phyloP scores from a whole-genome alignment of 331 rosid species.

The Pyracantha coccinea region DNA sequence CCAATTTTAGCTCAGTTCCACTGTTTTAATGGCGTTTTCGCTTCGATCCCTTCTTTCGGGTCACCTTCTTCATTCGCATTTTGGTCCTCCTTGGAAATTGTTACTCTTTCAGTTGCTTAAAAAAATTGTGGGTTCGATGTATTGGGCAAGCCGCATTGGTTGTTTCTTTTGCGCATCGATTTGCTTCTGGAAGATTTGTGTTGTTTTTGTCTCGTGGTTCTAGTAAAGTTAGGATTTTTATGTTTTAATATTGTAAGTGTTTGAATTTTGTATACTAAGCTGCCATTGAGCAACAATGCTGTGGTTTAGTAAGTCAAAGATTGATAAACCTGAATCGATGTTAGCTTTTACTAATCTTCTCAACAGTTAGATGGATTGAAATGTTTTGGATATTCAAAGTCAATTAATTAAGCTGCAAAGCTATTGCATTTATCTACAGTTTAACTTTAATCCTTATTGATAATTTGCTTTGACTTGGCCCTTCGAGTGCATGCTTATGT shows the following conservation, averaged over 20 bases:
- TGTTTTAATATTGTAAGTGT: neutral
- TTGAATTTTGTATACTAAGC: neutral
- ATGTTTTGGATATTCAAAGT: neutral
- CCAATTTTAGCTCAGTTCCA: slow-evolving; percentile 38
- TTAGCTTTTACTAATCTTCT: neutral
- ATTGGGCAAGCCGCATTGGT: neutral
- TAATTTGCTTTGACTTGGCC: neutral
- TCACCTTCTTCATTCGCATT: slow-evolving; percentile 1
- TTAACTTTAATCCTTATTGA: neutral
- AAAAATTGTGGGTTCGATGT: neutral
- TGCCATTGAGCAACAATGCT: neutral
- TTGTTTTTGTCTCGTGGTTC: slow-evolving; percentile 12
- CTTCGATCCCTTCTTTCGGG: neutral
- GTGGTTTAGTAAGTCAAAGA: neutral
- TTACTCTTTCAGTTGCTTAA: neutral
- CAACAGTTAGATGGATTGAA: neutral
- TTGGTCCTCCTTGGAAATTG: neutral
- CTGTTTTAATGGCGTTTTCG: slow-evolving; percentile 17
- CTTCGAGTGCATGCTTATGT: neutral
- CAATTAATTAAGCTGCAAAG: neutral
- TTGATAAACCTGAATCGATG: neutral
- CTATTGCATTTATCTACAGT: neutral
- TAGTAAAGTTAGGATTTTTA: neutral
- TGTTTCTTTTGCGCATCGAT: neutral
- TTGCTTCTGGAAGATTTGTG: neutral